Evolutionary conservation across 345 rosid genomes (phyloP), one percentile per base, ranked within the genome.

Genomic region (Populus nigra): DNA sequence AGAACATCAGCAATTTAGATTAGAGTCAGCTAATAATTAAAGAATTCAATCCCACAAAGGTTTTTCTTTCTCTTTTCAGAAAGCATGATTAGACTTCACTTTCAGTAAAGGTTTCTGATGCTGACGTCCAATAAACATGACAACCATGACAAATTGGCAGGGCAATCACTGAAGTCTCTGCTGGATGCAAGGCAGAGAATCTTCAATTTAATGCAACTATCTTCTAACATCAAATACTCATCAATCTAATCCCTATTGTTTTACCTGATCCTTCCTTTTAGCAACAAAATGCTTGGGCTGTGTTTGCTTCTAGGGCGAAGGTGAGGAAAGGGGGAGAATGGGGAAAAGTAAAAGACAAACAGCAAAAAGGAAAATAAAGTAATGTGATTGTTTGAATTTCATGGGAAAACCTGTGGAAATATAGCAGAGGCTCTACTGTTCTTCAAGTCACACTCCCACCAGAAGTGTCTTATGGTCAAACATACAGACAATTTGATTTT

Each of bases 1-100:
- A 81, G 38, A 73, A 71, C 74, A 84, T 47, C 67, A 81, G 39
- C 11, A 76, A 83, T 71, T 23, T 62, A 70, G 73, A 79, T 63
- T 39, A 38, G 61, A 76, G 77, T 69, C 83, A 75, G 38, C 63
- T 65, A 62, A 7, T 16, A 5, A 8, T 39, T 39, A 39, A 23
- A 69, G 8, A 69, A 50, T 53, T 50, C 13, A 41, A 70, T 57
- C 71, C 38, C 39, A 33, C 23, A 45, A 31, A 63, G 63, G 74
- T 23, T 12, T 62, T 16, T 10, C 61, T 49, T 49, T 33, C 18
- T 35, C 8, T 20, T 53, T 53, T 22, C 6, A 53, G 59, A 53
- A 53, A 7, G 62, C 62, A 3, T 7, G 62, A 22, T 22, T 55
- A 55, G 62, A 55, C 1, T 23, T 57, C 27, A 57, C n/a, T 33